Evolutionary conservation across 331 rosid genomes (phyloP).

Genomic region (Telfairia occidentalis): DNA sequence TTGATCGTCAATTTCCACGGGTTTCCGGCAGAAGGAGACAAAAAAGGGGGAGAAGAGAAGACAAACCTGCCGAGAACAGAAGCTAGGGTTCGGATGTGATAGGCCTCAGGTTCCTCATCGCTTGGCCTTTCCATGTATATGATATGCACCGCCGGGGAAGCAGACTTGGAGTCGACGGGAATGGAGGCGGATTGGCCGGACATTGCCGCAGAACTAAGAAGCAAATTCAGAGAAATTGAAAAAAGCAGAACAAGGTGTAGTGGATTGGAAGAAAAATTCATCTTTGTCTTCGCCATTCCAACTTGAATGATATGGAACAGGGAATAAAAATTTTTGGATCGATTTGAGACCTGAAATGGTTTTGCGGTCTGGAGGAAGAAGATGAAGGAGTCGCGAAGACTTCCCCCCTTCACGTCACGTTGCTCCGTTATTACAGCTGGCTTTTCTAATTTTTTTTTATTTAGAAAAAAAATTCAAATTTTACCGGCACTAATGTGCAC

Average conservation of each 20-base stretch:
- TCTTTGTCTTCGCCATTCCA: not conserved
- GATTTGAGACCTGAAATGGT: too few relatives aligned
- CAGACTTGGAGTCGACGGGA: not conserved
- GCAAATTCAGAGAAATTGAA: not conserved
- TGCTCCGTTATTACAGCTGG: too few relatives aligned
- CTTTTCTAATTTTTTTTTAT: too few relatives aligned
- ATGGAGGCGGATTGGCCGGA: not conserved
- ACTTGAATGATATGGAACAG: not conserved
- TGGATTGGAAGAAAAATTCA: not conserved
- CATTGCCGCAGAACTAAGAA: not conserved
- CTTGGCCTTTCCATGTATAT: conserved; percentile 55
- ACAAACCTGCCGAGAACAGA: conserved; percentile 70
- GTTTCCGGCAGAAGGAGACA: too few relatives aligned
- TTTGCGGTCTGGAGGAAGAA: too few relatives aligned
- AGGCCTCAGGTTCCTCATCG: conserved; percentile 56
- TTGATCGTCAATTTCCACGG: not conserved
- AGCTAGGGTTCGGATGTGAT: conserved; percentile 69
- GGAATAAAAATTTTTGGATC: too few relatives aligned
- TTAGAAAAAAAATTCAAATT: too few relatives aligned
- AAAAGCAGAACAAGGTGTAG: not conserved
- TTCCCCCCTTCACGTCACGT: too few relatives aligned
- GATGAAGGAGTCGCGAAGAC: too few relatives aligned
- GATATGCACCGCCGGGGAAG: conserved; percentile 46
- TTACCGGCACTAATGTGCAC: too few relatives aligned
- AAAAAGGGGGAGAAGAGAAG: not conserved